Evolutionary conservation across 257 asterid genomes (phyloP).

Genomic region (Penstemon davidsonii): DNA sequence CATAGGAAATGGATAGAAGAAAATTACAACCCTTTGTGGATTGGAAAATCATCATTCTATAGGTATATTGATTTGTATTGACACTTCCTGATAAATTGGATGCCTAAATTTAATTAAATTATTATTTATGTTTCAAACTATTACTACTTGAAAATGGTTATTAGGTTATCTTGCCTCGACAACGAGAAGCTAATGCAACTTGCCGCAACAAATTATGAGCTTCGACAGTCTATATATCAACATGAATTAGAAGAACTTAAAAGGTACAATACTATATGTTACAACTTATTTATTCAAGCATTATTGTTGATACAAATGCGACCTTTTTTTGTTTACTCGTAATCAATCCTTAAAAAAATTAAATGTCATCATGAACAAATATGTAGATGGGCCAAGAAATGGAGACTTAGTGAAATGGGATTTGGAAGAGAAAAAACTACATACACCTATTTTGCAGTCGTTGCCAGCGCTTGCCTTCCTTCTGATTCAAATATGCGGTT

Average conservation of each 20-base stretch:
- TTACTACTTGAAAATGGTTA: neutral
- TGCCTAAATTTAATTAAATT: neutral
- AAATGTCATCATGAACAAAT: neutral
- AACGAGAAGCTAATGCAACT: slow-evolving; percentile 50
- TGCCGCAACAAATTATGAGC: slow-evolving; percentile 50
- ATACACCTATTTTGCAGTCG: slow-evolving; percentile 47
- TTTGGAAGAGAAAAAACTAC: slow-evolving; percentile 67
- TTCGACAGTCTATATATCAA: slow-evolving; percentile 43
- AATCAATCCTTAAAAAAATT: no score
- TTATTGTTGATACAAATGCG: neutral
- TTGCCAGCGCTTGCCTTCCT: slow-evolving; percentile 44
- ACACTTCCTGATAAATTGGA: no score
- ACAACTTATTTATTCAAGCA: no score
- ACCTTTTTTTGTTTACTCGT: neutral
- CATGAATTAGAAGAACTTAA: slow-evolving; percentile 56
- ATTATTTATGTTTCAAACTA: neutral
- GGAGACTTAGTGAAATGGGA: slow-evolving; percentile 57
- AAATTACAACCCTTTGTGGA: slow-evolving; percentile 31
- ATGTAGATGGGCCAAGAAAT: slow-evolving; percentile 55
- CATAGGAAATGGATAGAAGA: slow-evolving; percentile 69
- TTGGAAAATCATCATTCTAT: slow-evolving; percentile 45
- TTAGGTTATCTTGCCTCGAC: slow-evolving; percentile 41
- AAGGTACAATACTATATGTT: slow-evolving; percentile 29
- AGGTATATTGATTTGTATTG: slow-evolving; percentile 29
- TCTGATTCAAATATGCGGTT: slow-evolving; percentile 37